phyloP scores from a whole-genome alignment of 129 eudicot species.

The Saposhnikovia divaricata region DNA sequence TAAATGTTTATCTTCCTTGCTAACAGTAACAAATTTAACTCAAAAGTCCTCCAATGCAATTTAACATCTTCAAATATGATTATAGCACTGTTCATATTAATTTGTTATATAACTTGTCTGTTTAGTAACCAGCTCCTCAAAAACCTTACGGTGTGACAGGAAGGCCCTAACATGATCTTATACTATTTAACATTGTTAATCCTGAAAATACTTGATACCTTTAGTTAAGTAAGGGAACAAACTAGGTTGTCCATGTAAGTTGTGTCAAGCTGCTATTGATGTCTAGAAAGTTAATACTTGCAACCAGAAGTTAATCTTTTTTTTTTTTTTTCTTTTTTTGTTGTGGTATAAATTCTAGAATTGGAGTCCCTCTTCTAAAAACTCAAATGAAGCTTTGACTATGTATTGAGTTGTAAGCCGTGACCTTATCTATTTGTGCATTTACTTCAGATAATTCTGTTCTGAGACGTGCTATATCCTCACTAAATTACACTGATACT shows the following conservation, averaged over 20 bases:
- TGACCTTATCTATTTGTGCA: constrained; percentile 20
- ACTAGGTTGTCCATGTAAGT: constrained; percentile 23
- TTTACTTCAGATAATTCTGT: constrained; percentile 34
- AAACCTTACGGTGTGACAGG: no score
- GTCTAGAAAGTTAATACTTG: background rate
- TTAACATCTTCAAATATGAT: background rate
- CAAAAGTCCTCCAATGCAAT: background rate
- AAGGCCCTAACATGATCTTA: no score
- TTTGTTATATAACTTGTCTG: no score
- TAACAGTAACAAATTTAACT: background rate
- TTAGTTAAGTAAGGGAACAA: background rate
- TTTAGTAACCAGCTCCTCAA: no score
- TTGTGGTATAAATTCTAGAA: background rate
- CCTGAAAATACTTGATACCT: background rate
- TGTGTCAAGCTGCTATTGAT: constrained; percentile 18
- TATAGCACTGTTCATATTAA: no score
- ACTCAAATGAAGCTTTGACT: constrained; percentile 4
- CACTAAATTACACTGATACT: constrained; percentile 22
- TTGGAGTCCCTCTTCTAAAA: background rate
- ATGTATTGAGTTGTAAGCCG: constrained; percentile 11
- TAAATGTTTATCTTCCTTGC: background rate
- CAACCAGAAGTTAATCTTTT: background rate
- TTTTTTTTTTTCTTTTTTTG: no score
- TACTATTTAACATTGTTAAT: background rate
- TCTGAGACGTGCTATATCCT: constrained; percentile 23